phyloP scores from a whole-genome alignment of 2,329 filamentous ascomycete genomes.

The Cladophialophora exuberans region DNA sequence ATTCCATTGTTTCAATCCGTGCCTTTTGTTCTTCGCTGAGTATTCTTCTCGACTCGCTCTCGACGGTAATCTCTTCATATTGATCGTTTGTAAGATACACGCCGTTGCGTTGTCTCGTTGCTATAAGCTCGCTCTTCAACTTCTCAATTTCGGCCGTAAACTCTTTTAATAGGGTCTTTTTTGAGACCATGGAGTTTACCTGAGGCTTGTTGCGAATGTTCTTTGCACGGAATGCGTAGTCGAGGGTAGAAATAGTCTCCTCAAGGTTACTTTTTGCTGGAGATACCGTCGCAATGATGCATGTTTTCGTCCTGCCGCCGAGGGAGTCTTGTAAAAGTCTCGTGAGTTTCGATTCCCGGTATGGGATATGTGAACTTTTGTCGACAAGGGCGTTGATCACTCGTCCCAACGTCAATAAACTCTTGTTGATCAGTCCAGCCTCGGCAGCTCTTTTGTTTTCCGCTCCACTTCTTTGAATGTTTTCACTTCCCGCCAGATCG shows the following conservation, averaged over 20 bases:
- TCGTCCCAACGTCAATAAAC: conserved; percentile 86
- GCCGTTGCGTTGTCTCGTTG: conserved; percentile 89
- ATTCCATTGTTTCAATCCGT: conserved; percentile 89
- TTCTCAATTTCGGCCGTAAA: conserved; percentile 93
- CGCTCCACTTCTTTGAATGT: conserved; percentile 93
- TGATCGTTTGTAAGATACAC: conserved; percentile 89
- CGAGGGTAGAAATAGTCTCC: conserved; percentile 95
- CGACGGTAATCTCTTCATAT: conserved; percentile 87
- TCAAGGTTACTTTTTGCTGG: conserved; percentile 94
- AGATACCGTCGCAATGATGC: conserved; percentile 96
- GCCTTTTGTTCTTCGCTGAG: conserved; percentile 89
- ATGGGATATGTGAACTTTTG: conserved; percentile 84
- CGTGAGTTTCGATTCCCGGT: conserved; percentile 93
- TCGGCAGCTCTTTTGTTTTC: conserved; percentile 97
- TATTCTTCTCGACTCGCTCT: conserved; percentile 90
- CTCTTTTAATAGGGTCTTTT: conserved; percentile 87
- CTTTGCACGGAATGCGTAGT: conserved; percentile 97
- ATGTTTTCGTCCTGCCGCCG: conserved; percentile 93
- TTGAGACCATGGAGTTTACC: conserved; percentile 86
- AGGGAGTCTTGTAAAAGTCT: conserved; percentile 94
- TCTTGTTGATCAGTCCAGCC: conserved; percentile 97
- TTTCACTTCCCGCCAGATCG: conserved; percentile 95
- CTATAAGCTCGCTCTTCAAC: conserved; percentile 89
- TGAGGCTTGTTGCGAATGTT: conserved; percentile 99
- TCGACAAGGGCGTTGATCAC: conserved; percentile 98